Conservation (phyloP, 768 basidiomycete genomes). For the Pulveroboletus sp. region DNA sequence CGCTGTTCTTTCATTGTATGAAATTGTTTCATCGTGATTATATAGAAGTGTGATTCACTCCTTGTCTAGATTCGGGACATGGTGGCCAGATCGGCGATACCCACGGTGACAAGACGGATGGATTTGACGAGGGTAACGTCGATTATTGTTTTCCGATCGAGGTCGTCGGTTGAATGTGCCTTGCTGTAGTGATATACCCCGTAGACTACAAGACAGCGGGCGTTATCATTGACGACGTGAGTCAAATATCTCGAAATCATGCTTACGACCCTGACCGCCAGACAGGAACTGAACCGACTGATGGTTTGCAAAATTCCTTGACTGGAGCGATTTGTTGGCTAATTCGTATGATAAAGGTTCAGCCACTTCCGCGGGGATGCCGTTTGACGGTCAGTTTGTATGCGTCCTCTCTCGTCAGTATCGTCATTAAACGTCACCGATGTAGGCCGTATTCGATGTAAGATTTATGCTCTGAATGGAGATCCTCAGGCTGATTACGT, state of each 20-base stretch:
- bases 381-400: slow-evolving; percentile 48
- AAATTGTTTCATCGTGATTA: not conserved
- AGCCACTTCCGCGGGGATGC: slow-evolving; percentile 60
- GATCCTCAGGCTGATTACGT: no score
- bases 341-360: slow-evolving; percentile 36
- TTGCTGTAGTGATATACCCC: slow-evolving; percentile 74
- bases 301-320: no score
- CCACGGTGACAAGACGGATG: no score
- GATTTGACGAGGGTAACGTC: slow-evolving; percentile 64
- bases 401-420: not conserved
- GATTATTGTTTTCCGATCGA: not conserved
- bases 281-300: no score
- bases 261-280: not conserved
- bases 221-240: slow-evolving; percentile 74
- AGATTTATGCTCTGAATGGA: no score
- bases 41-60: not conserved
- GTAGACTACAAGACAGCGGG: slow-evolving; percentile 78
- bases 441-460: no score
- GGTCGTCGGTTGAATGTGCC: not conserved
- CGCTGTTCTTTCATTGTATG: slow-evolving; percentile 72
- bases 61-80: no score
- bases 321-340: no score
- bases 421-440: no score
- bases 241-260: slow-evolving; percentile 15
- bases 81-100: no score